phyloP scores from a whole-genome alignment of 1,284 basidiomycete genomes.

The Trichosporon sp. region DNA sequence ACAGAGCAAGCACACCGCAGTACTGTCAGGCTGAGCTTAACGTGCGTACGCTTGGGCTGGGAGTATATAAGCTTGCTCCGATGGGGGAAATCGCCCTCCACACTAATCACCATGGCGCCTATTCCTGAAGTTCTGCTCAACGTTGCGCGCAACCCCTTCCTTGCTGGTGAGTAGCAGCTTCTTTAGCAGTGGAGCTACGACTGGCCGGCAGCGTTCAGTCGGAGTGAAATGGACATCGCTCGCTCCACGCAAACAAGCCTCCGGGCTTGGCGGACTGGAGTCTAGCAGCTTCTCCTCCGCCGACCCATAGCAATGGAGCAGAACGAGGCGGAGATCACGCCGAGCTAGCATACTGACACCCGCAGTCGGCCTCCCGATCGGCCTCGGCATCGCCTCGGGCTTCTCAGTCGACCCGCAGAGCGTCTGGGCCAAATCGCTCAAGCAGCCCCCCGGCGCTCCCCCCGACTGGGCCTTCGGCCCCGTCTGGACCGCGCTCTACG shows the following conservation, averaged over 20 bases:
- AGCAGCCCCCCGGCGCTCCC: slow-evolving; percentile 12
- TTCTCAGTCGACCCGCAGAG: slow-evolving; percentile 34
- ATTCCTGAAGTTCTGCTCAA: slow-evolving; percentile 52
- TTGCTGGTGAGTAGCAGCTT: slow-evolving; percentile 46
- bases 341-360: no score
- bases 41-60: no score
- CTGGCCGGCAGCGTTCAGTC: no score
- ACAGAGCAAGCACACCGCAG: no score
- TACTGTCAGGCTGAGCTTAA: no score
- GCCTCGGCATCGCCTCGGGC: slow-evolving; percentile 56
- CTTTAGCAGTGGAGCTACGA: no score
- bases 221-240: no score
- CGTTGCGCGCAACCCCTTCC: slow-evolving; percentile 57
- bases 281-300: no score
- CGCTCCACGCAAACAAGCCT: neutral
- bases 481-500: slow-evolving; percentile 42
- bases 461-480: slow-evolving; percentile 15
- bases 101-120: slow-evolving; percentile 32
- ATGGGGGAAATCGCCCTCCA: neutral
- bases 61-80: neutral
- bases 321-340: no score
- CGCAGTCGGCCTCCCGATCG: slow-evolving; percentile 58
- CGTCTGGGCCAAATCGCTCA: slow-evolving; percentile 8
- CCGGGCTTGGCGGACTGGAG: neutral
- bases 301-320: neutral